phyloP scores from a whole-genome alignment of 169 alveolate species.

The Eimeria necatrix region DNA sequence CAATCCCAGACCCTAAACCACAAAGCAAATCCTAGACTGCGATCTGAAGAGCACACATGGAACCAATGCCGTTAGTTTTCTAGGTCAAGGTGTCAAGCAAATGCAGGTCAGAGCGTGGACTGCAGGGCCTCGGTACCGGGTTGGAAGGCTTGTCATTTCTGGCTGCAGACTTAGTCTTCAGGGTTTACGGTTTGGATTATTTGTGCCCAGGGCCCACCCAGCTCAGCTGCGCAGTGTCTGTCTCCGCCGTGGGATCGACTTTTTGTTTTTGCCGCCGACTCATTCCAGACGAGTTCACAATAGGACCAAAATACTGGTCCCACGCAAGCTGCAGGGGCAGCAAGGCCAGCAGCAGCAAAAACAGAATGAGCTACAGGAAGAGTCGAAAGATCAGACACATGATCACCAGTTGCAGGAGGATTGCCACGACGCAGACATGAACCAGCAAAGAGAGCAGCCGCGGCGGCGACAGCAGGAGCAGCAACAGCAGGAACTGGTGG shows the following conservation, averaged over 20 bases:
- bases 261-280: conserved; percentile 7
- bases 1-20: background rate
- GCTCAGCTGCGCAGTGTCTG: background rate
- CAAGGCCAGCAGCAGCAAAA: conserved; percentile 30
- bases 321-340: background rate
- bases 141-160: too few relatives aligned
- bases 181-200: background rate
- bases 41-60: background rate
- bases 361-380: background rate
- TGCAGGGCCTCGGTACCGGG: too few relatives aligned
- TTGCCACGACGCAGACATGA: background rate
- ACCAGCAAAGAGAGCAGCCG: background rate
- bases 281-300: background rate
- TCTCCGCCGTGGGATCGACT: conserved; percentile 2
- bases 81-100: too few relatives aligned
- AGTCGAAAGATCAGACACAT: background rate
- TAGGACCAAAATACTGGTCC: background rate
- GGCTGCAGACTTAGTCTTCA: background rate
- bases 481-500: background rate
- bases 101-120: too few relatives aligned
- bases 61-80: background rate
- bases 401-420: background rate
- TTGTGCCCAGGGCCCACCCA: background rate
- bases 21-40: background rate
- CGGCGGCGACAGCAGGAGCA: conserved; percentile 17